Evolutionary conservation across 2,329 filamentous ascomycete genomes (phyloP).

Genomic region (Macrophomina tecta): DNA sequence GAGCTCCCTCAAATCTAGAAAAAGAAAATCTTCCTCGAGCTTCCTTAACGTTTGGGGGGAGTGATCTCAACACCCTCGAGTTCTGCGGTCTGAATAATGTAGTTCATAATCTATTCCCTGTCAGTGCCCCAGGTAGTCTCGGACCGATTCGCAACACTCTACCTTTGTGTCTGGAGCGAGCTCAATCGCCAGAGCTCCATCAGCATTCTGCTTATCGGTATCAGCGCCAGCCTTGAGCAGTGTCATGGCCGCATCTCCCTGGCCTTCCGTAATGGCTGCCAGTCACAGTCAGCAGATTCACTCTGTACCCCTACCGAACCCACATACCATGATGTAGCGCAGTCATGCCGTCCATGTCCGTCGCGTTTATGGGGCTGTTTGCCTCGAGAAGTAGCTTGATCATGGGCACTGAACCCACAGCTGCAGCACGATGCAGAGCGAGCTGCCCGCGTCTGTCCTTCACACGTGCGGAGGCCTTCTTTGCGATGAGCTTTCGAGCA

Average conservation of each 20-base stretch:
- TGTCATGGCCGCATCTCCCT: constrained; percentile 80
- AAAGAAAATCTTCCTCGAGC: no score
- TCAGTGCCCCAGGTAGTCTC: neutral
- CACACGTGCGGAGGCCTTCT: constrained; percentile 77
- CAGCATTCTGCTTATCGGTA: constrained; percentile 73
- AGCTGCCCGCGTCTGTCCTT: constrained; percentile 90
- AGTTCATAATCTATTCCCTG: constrained; percentile 53
- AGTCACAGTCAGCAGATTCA: neutral
- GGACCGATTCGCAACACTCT: constrained; percentile 33
- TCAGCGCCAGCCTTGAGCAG: constrained; percentile 87
- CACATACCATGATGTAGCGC: constrained; percentile 75
- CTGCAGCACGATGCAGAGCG: constrained; percentile 88
- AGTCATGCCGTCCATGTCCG: constrained; percentile 82
- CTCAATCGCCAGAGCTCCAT: constrained; percentile 76
- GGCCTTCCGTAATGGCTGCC: constrained; percentile 71
- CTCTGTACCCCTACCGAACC: no score
- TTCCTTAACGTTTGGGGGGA: neutral
- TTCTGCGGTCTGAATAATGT: constrained; percentile 79
- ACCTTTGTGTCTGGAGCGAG: constrained; percentile 87
- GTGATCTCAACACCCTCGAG: constrained; percentile 78
- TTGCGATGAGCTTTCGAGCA: constrained; percentile 75
- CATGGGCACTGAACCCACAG: constrained; percentile 87
- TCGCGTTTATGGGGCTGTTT: constrained; percentile 80
- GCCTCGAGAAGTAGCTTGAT: constrained; percentile 78
- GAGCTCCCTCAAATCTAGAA: no score